Percentiles rank a stretch among this genome's conserved stretches.
These are phyloP conservation scores for Geosiphon pyriformis DNA, from an alignment of 192 early-diverging fungal species.

Conservation along the genomic window DNA sequence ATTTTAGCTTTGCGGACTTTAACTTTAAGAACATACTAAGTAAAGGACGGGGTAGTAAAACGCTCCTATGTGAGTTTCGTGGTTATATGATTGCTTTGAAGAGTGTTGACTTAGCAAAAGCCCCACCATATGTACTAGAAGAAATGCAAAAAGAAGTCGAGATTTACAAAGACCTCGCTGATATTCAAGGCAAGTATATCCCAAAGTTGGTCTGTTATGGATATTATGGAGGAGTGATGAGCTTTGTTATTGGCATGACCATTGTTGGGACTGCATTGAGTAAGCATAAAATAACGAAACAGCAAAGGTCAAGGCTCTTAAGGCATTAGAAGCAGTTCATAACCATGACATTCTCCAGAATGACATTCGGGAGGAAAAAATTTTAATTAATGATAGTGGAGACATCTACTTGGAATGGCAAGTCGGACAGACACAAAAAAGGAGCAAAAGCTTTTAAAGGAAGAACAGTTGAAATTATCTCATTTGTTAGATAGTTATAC, in stretches of 20 bases:
- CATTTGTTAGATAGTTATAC: no score
- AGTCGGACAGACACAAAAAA: no score
- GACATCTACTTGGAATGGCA: conserved; percentile 15
- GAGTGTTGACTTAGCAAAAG: conserved; percentile 13
- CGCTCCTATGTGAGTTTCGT: conserved; percentile 2
- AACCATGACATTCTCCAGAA: no score
- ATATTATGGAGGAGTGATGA: conserved; percentile 9
- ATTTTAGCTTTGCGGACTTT: conserved; percentile 6
- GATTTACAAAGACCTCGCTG: conserved; percentile 14
- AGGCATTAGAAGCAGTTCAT: conserved; percentile 5
- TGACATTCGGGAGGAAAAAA: conserved; percentile 12
- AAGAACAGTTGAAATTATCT: no score
- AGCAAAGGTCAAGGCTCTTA: conserved; percentile 17
- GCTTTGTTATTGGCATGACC: conserved; percentile 18
- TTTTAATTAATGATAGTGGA: conserved; percentile 3
- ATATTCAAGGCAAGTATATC: conserved; percentile 18
- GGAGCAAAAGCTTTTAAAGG: no score
- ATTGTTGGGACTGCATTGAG: conserved; percentile 7
- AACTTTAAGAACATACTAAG: conserved; percentile 18
- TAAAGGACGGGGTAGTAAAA: conserved; percentile 6
- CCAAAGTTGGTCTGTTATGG: conserved; percentile 23
- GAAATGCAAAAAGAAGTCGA: conserved; percentile 18
- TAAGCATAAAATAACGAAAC: conserved; percentile 14
- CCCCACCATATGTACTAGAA: conserved; percentile 14
- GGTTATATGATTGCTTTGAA: conserved; percentile 21